A percentile compares a stretch with the other conserved stretches of the same genome.
These are phyloP conservation scores for Echinosphaeria canescens DNA, from an alignment of 2,329 filamentous ascomycete species.

Conservation along the genomic window DNA sequence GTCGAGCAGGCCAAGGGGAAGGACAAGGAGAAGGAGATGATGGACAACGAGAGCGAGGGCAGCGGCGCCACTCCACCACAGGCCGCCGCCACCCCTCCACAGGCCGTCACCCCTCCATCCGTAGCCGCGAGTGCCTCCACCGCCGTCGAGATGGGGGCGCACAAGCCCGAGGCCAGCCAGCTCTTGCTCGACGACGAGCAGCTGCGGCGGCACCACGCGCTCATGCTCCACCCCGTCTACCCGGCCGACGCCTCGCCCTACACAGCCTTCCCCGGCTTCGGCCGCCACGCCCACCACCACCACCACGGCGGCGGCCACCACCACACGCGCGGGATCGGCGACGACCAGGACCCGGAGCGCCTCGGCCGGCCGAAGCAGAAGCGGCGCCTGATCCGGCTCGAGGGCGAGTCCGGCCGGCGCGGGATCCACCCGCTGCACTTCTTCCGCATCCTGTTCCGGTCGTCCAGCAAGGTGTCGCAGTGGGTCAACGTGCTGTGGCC, in stretches of 20 bases:
- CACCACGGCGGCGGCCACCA: neutral
- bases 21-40: slow-evolving; percentile 19
- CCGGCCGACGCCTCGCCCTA: too few relatives aligned
- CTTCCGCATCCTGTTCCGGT: slow-evolving; percentile 38
- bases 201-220: too few relatives aligned
- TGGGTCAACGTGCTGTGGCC: slow-evolving; percentile 55
- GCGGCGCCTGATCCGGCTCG: slow-evolving; percentile 10
- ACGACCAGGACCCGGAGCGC: slow-evolving; percentile 1
- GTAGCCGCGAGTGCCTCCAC: neutral
- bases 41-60: neutral
- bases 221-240: too few relatives aligned
- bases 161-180: too few relatives aligned
- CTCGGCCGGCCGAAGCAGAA: slow-evolving; percentile 1
- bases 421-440: slow-evolving; percentile 45
- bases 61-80: neutral
- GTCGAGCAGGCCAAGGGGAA: slow-evolving; percentile 26
- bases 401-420: slow-evolving; percentile 44
- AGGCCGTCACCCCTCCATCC: too few relatives aligned
- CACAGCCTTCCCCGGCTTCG: too few relatives aligned
- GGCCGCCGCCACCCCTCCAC: too few relatives aligned
- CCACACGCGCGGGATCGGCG: neutral
- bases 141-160: neutral
- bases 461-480: slow-evolving; percentile 39
- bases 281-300: neutral
- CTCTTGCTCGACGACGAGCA: too few relatives aligned